Evolutionary conservation across 139 green algal genomes (phyloP), one percentile per base, ranked within the genome.

Genomic region (Closterium sp.): DNA sequence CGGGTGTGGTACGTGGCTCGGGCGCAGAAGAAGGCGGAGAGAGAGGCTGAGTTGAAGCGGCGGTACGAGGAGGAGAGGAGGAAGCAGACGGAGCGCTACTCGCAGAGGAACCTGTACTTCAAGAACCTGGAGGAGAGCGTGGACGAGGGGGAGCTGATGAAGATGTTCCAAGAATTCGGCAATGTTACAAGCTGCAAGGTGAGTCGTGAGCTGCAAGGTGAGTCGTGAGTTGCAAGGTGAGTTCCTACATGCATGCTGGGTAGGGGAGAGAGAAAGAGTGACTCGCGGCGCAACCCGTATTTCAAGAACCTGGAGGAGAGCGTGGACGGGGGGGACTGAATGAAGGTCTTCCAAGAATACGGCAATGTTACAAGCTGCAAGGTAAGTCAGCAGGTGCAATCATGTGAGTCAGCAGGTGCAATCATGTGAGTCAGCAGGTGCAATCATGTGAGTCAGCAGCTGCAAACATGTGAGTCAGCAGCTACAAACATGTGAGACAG

Each of bases 81-180:
- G 33, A 93, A 96, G 88, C 33, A 91, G 21, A 84, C 90, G 28
- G 94, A 96, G 30, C 95, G 96, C 66, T 93, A 91, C 23, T 43
- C 90, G 21, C 93, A 94, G 35, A 94, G 34, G 30, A 96, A 96
- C 89, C 83, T 96, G 30, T 96, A 96, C 90, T 36, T 96, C 31
- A 96, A 96, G 94, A 96, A 96, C 87, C 36, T 96, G 23, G 94
- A 95, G n/a, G 95, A 96, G 86, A 92, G 81, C 66, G 33, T 96
- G 16, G 94, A 96, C 36, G 95, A 96, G 28, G 93, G 94, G 33
- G 92, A 95, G 93, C 69, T 96, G 84, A 90, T 93, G 38, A 89
- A 95, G 83, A 21, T 95, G 32, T 96, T 96, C 87, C 34, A 87
- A 19, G 93, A 96, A 93, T 95, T 94, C 83, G 95, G 95, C 84